A percentile compares a stretch with the other conserved stretches of the same genome.
phyloP scores from a whole-genome alignment of 2,329 filamentous ascomycete genomes.

The Fonsecaea multimorphosa region DNA sequence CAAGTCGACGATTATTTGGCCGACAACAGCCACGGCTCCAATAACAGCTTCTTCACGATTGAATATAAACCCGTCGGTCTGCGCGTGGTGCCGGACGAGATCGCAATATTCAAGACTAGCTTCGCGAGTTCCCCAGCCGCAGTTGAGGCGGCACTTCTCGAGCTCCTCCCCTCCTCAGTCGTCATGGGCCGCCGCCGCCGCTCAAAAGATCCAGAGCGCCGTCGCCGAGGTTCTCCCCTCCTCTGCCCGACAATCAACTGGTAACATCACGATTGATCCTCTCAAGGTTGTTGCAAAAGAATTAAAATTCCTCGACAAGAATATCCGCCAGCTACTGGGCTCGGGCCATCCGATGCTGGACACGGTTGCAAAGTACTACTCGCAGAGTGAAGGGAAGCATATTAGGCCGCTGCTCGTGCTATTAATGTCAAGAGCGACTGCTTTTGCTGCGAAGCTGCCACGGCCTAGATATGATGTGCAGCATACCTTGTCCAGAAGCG shows the following conservation, averaged over 20 bases:
- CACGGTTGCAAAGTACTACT: slow-evolving; percentile 97
- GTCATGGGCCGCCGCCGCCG: slow-evolving; percentile 52
- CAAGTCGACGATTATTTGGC: slow-evolving; percentile 20
- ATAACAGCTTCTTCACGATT: slow-evolving; percentile 22
- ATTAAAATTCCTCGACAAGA: slow-evolving; percentile 93
- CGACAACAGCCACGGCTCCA: slow-evolving; percentile 10
- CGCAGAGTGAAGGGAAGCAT: slow-evolving; percentile 94
- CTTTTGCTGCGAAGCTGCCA: slow-evolving; percentile 71
- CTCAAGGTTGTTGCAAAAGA: slow-evolving; percentile 91
- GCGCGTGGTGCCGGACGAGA: slow-evolving; percentile 32
- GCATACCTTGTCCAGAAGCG: slow-evolving; percentile 41
- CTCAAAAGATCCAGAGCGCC: slow-evolving; percentile 60
- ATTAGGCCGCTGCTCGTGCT: slow-evolving; percentile 92
- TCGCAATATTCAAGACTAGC: slow-evolving; percentile 15
- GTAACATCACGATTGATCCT: slow-evolving; percentile 79
- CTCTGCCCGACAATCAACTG: slow-evolving; percentile 43
- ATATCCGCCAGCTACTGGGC: slow-evolving; percentile 89
- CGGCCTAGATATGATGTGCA: slow-evolving; percentile 51
- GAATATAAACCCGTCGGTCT: slow-evolving; percentile 21
- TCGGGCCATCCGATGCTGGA: slow-evolving; percentile 94
- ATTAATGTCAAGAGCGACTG: slow-evolving; percentile 92
- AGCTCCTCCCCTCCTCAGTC: slow-evolving; percentile 15
- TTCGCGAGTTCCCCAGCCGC: neutral
- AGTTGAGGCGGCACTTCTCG: slow-evolving; percentile 29
- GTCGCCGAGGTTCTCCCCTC: slow-evolving; percentile 50